phyloP scores from a whole-genome alignment of 2,329 filamentous ascomycete genomes.

The Microcyclospora tardicrescens region DNA sequence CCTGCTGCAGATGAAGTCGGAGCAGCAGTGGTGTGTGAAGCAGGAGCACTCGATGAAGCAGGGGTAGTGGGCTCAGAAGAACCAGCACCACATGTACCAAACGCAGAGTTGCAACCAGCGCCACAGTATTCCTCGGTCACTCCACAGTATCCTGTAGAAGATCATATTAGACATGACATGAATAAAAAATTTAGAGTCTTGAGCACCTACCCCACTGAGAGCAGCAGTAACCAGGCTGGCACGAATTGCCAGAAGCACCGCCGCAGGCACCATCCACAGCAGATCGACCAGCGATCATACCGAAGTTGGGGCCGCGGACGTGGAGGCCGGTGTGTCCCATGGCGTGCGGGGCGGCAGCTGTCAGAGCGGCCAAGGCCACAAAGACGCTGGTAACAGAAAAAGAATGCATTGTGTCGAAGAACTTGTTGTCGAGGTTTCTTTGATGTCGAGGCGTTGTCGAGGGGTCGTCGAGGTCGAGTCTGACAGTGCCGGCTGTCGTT shows the following conservation, averaged over 20 bases:
- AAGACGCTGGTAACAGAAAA: slow-evolving; percentile 3
- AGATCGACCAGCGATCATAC: slow-evolving; percentile 2
- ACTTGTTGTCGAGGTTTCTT: neutral
- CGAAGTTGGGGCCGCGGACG: too few relatives aligned
- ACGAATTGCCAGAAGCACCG: slow-evolving; percentile 7
- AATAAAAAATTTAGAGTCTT: too few relatives aligned
- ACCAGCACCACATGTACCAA: slow-evolving; percentile 9
- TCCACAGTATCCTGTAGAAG: slow-evolving; percentile 9
- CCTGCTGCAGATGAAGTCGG: neutral
- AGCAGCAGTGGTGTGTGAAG: slow-evolving; percentile 1
- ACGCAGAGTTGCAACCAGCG: slow-evolving; percentile 14
- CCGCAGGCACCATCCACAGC: slow-evolving; percentile 10
- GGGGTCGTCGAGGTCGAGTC: too few relatives aligned
- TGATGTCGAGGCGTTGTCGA: too few relatives aligned
- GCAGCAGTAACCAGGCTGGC: slow-evolving; percentile 11
- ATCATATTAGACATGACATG: too few relatives aligned
- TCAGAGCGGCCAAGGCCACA: slow-evolving; percentile 7
- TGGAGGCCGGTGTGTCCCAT: slow-evolving; percentile 2
- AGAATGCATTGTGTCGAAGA: slow-evolving; percentile 2
- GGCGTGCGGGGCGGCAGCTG: slow-evolving; percentile 9
- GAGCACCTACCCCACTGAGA: slow-evolving; percentile 5
- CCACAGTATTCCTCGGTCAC: slow-evolving; percentile 9
- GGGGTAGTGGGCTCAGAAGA: neutral
- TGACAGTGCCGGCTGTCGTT: too few relatives aligned
- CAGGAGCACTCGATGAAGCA: neutral